Evolutionary conservation across 495 filamentous ascomycete genomes (phyloP).

Genomic region (Penicillium fimorum): DNA sequence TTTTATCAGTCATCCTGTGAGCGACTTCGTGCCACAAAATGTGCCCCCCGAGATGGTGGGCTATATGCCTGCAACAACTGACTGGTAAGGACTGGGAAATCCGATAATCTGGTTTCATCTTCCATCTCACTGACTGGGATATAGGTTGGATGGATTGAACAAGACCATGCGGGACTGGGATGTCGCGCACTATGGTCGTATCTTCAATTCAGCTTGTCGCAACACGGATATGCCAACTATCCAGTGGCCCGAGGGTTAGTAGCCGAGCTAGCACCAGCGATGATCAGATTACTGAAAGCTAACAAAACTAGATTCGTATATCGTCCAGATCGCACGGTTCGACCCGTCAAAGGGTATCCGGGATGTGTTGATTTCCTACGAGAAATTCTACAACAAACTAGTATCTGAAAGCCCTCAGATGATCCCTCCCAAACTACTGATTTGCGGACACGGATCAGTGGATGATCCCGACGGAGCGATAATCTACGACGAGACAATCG

Average conservation of each 20-base stretch:
- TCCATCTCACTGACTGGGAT: conserved; percentile 17
- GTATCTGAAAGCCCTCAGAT: conserved; percentile 39
- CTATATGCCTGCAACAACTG: conserved; percentile 81
- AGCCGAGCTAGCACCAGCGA: background rate
- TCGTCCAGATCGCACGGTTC: conserved; percentile 81
- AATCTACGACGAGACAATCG: conserved; percentile 70
- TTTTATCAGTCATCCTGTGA: conserved; percentile 84
- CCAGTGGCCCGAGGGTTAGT: conserved; percentile 60
- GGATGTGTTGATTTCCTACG: conserved; percentile 75
- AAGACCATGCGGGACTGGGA: conserved; percentile 76
- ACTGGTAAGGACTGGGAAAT: conserved; percentile 53
- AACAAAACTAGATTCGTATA: conserved; percentile 58
- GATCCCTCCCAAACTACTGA: conserved; percentile 68
- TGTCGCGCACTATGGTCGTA: conserved; percentile 68
- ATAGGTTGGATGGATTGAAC: conserved; percentile 80
- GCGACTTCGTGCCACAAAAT: conserved; percentile 67
- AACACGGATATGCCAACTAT: conserved; percentile 57
- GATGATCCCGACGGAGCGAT: conserved; percentile 79
- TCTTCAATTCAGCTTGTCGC: conserved; percentile 66
- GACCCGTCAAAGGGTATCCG: conserved; percentile 85
- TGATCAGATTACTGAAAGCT: background rate
- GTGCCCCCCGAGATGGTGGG: conserved; percentile 67
- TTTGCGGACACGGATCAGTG: conserved; percentile 78
- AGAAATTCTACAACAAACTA: conserved; percentile 65
- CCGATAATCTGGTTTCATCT: background rate